Evolutionary conservation across 345 rosid genomes (phyloP).

Genomic region (Mercurialis annua): DNA sequence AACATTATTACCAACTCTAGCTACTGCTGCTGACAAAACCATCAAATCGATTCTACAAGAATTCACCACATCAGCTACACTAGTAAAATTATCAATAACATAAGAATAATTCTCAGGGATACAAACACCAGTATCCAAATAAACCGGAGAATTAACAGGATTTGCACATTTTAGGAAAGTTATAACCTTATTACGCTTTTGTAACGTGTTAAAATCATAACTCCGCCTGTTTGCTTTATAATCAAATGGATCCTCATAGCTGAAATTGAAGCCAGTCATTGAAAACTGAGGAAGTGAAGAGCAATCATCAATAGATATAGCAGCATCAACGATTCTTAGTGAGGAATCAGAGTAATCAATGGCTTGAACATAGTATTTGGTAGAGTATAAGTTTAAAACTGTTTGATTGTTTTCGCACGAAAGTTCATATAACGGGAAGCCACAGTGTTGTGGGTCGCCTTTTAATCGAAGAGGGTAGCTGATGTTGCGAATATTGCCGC

Average conservation of each 20-base stretch:
- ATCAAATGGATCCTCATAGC: background rate
- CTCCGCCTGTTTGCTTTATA: background rate
- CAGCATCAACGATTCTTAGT: constrained; percentile 13
- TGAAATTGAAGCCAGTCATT: background rate
- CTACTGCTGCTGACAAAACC: background rate
- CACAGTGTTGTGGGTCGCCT: constrained; percentile 24
- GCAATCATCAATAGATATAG: background rate
- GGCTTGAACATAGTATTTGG: constrained; percentile 15
- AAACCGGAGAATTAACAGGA: constrained; percentile 7
- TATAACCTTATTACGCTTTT: background rate
- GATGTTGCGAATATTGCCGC: constrained; percentile 28
- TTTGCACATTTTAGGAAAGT: constrained; percentile 8
- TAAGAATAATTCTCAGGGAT: background rate
- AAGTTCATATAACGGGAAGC: constrained; percentile 4
- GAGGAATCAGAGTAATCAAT: constrained; percentile 20
- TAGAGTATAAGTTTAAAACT: constrained; percentile 6
- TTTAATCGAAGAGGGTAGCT: constrained; percentile 28
- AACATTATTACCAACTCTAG: background rate
- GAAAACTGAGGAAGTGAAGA: constrained; percentile 18
- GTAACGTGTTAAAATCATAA: too few species aligned
- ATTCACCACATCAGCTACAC: background rate
- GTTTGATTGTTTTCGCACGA: constrained; percentile 26
- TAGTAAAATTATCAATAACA: background rate
- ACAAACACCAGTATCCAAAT: constrained; percentile 4
- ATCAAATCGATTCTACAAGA: constrained; percentile 5